These are phyloP conservation scores for Tylopilus vinaceipallidus DNA, from an alignment of 768 basidiomycete species.

Conservation along the genomic window DNA sequence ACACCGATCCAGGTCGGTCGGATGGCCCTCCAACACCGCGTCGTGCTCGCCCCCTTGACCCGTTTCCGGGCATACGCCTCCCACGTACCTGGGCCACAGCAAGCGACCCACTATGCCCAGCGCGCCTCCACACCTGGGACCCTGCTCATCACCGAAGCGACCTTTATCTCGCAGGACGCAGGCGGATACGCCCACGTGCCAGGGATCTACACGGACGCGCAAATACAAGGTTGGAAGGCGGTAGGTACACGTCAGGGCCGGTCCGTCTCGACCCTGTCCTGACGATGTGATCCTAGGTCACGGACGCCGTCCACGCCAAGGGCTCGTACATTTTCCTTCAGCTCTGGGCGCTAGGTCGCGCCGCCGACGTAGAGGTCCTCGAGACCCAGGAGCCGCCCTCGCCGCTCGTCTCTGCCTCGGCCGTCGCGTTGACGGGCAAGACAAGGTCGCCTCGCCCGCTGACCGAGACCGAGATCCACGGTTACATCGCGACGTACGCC, in stretches of 20 bases:
- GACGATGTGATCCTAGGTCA: constrained; percentile 37
- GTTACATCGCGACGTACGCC: constrained; percentile 23
- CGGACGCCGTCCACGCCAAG: constrained; percentile 53
- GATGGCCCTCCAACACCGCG: too few relatives aligned
- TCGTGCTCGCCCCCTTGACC: too few relatives aligned
- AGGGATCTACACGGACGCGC: constrained; percentile 35
- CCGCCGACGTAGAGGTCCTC: constrained; percentile 36
- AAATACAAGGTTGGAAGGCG: constrained; percentile 50
- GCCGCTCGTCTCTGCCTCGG: constrained; percentile 34
- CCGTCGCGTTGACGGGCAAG: constrained; percentile 20
- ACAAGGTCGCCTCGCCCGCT: constrained; percentile 15
- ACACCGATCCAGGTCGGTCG: too few relatives aligned
- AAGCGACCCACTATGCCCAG: too few relatives aligned
- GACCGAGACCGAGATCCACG: constrained; percentile 31
- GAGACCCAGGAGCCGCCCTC: constrained; percentile 27
- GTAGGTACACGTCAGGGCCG: constrained; percentile 16
- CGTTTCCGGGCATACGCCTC: too few relatives aligned
- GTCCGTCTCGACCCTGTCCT: neutral
- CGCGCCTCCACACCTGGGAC: too few relatives aligned
- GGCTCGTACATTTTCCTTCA: too few relatives aligned
- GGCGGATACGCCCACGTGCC: constrained; percentile 28
- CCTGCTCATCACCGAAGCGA: too few relatives aligned
- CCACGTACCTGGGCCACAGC: too few relatives aligned
- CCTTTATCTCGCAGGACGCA: too few relatives aligned
- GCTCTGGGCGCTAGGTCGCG: constrained; percentile 60